Base-by-base conservation (phyloP, 257 asterid species). In the Penstemon davidsonii region DNA sequence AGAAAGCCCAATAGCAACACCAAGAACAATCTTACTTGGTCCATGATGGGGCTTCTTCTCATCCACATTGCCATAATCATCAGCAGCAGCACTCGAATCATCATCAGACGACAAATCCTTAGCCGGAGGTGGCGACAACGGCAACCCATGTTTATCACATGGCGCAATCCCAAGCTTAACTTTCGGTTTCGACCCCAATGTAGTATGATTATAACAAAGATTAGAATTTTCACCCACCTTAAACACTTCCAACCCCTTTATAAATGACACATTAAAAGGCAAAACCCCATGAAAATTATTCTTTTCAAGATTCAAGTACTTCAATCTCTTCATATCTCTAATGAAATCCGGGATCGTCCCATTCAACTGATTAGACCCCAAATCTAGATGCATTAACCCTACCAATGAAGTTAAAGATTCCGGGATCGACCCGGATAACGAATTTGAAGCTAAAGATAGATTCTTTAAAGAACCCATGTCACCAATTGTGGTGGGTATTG, bases 81-180 rank as follows among this genome's bases (percentile, higher is more conserved):
- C 76, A 12, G 79, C 84, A 47, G 75, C 82, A 5, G 72, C 61
- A 38, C 50, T 66, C 18, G 80, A 86, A 25, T 79, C 68, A 42
- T 78, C 83, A 46, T 73, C 80, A 2, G 79, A 39, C 15, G 89
- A 73, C n/a, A 83, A 69, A 4, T 73, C 91, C 81, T 82, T 85
- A 1, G 92, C 75, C 40, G 97, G 81, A n/a, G 99, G 96, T 0
- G 96, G 96, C 12, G 96, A 81, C 85, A 84, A 1, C 0, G 99
- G 97, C 77, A 85, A 51, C 39, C 99, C 97, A 55, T 91, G 93
- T 49, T 83, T 85, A 62, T 91, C 96, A 60, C 97, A 94, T 10
- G 83, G 86, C 8, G 96, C 86, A 62, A 94, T 89, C 55, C 97
- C 99, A n/a, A 94, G 88, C 88, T 91, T 94, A 81, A 84, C 64